Percentiles rank a stretch among this genome's conserved stretches.
These are phyloP conservation scores for Hyphopichia pseudoburtonii DNA, from an alignment of 1,139 yeast genomes.

Conservation along the genomic window DNA sequence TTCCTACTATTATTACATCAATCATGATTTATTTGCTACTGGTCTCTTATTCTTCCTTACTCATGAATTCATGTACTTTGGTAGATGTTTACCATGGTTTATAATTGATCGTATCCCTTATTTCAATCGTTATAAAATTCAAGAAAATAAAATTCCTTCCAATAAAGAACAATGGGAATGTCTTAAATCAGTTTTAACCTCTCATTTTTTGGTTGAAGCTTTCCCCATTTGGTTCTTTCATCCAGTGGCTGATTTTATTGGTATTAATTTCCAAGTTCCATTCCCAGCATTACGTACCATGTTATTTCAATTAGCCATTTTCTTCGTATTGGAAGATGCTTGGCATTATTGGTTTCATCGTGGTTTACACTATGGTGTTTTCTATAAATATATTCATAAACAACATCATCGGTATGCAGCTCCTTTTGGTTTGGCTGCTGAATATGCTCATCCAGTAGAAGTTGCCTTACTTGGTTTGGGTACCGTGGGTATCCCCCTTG, in stretches of 20 bases:
- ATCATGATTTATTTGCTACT: slow-evolving; percentile 46
- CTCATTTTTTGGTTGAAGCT: slow-evolving; percentile 47
- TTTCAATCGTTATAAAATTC: slow-evolving; percentile 44
- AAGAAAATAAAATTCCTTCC: slow-evolving; percentile 42
- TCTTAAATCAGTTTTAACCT: slow-evolving; percentile 42
- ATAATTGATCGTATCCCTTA: slow-evolving; percentile 43
- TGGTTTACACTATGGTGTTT: slow-evolving; percentile 46
- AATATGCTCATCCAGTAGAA: slow-evolving; percentile 50
- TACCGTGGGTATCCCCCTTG: slow-evolving; percentile 48
- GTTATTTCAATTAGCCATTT: slow-evolving; percentile 33
- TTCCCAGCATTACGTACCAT: slow-evolving; percentile 36
- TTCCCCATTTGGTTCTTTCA: slow-evolving; percentile 52
- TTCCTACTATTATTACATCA: slow-evolving; percentile 41
- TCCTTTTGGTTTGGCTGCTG: slow-evolving; percentile 51
- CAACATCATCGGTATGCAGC: slow-evolving; percentile 53
- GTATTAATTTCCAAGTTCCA: slow-evolving; percentile 39
- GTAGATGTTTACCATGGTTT: slow-evolving; percentile 48
- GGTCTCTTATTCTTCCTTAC: slow-evolving; percentile 43
- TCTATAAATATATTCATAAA: slow-evolving; percentile 48
- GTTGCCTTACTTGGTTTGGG: slow-evolving; percentile 47
- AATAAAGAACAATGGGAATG: slow-evolving; percentile 49
- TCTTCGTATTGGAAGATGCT: slow-evolving; percentile 45
- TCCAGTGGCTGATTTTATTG: slow-evolving; percentile 41
- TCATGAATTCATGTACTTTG: slow-evolving; percentile 46
- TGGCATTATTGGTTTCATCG: slow-evolving; percentile 53